Percentiles rank a stretch among this genome's conserved stretches.
Conservation (phyloP, 2,329 filamentous ascomycete species). For the Chalara sp. region DNA sequence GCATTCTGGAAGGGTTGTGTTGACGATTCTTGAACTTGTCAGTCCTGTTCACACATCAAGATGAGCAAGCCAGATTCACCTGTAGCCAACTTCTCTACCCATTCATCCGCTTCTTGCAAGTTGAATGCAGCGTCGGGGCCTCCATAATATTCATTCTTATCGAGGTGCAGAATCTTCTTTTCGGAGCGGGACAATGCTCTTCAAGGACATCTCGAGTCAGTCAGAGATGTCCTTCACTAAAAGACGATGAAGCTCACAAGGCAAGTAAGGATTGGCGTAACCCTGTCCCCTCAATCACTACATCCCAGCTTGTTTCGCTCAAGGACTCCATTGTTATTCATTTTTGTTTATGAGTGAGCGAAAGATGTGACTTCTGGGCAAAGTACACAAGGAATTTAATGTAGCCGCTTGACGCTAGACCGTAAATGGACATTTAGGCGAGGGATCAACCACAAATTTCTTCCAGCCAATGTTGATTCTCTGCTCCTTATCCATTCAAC, state of each 20-base stretch:
- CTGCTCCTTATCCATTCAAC: constrained; percentile 33
- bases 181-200: constrained; percentile 89
- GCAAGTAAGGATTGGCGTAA: constrained; percentile 73
- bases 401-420: no score
- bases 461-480: constrained; percentile 5
- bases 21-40: constrained; percentile 16
- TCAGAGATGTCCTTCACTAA: constrained; percentile 47
- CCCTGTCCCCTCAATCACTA: constrained; percentile 72
- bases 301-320: constrained; percentile 70
- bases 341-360: neutral
- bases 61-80: constrained; percentile 18
- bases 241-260: constrained; percentile 45
- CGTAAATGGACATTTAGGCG: no score
- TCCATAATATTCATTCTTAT: constrained; percentile 84
- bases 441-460: no score
- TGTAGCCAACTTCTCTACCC: constrained; percentile 45
- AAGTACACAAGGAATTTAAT: no score
- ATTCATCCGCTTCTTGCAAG: constrained; percentile 72
- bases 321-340: constrained; percentile 60
- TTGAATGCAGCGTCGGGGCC: constrained; percentile 79
- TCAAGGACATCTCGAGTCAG: constrained; percentile 56
- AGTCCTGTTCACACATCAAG: neutral
- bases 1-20: constrained; percentile 21
- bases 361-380: no score
- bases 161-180: constrained; percentile 87